Conservation (phyloP, 495 filamentous ascomycete genomes). For the Hypoxylon intermedium region DNA sequence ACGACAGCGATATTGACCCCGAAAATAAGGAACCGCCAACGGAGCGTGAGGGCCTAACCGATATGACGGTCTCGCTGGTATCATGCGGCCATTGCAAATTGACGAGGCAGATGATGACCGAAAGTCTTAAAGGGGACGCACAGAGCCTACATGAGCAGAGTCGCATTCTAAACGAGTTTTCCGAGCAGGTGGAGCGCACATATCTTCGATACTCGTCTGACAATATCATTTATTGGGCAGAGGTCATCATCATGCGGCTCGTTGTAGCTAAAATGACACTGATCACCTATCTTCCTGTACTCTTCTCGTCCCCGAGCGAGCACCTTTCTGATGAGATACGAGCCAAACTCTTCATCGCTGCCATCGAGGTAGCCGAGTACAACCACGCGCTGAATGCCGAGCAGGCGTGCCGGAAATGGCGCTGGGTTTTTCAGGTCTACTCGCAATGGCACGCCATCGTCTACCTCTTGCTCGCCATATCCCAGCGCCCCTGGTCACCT, state of each 20-base stretch:
- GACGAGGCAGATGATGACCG: slow-evolving; percentile 50
- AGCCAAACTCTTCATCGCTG: slow-evolving; percentile 49
- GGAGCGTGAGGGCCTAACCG: slow-evolving; percentile 45
- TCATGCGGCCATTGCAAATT: slow-evolving; percentile 42
- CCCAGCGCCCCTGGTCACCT: slow-evolving; percentile 57
- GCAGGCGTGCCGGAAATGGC: slow-evolving; percentile 58
- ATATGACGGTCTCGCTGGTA: slow-evolving; percentile 43
- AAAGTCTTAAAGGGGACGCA: slow-evolving; percentile 30
- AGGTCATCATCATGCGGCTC: slow-evolving; percentile 50
- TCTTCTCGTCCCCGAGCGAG: slow-evolving; percentile 43
- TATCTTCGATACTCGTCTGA: slow-evolving; percentile 51
- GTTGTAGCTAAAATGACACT: slow-evolving; percentile 56
- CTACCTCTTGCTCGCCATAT: slow-evolving; percentile 58
- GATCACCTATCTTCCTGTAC: slow-evolving; percentile 53
- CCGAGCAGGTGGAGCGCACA: slow-evolving; percentile 48
- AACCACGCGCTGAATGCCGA: slow-evolving; percentile 61
- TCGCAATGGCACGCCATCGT: slow-evolving; percentile 68
- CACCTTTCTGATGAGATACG: slow-evolving; percentile 46
- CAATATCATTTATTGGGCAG: slow-evolving; percentile 53
- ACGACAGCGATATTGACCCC: slow-evolving; percentile 53
- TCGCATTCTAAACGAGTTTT: slow-evolving; percentile 52
- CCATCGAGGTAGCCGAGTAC: slow-evolving; percentile 63
- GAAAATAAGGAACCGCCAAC: slow-evolving; percentile 41
- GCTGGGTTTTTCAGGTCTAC: slow-evolving; percentile 66
- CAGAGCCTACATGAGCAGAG: slow-evolving; percentile 52